A percentile compares a stretch with the other conserved stretches of the same genome.
Evolutionary conservation across 2,329 filamentous ascomycete genomes (phyloP).

Genomic region (Trichoderma sp.): DNA sequence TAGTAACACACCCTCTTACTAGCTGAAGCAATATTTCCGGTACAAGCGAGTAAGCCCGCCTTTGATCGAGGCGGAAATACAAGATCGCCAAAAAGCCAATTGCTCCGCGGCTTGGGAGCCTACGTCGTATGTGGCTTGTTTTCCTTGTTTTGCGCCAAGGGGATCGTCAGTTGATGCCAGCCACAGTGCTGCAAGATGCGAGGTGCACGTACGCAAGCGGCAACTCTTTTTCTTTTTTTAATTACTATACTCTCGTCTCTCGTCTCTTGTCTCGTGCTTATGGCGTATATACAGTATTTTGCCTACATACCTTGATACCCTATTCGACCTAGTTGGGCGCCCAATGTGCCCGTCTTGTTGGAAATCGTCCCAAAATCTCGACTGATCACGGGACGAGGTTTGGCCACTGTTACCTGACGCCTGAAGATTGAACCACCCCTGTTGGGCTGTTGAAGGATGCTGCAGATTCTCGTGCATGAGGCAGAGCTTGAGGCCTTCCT

Average conservation of each 20-base stretch:
- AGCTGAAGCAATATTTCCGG: not conserved
- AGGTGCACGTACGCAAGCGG: not conserved
- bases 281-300: not conserved
- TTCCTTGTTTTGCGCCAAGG: not conserved
- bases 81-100: not conserved
- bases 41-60: not conserved
- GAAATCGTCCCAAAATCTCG: not conserved
- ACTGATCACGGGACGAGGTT: not conserved
- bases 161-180: not conserved
- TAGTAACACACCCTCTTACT: not conserved
- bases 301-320: not conserved
- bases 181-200: not conserved
- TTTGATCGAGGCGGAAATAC: not conserved
- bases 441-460: not conserved
- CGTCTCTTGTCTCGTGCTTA: not conserved
- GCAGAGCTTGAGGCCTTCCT: not conserved
- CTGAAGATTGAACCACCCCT: not conserved
- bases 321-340: not conserved
- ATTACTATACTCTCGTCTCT: not conserved
- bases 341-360: not conserved
- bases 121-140: not conserved
- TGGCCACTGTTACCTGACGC: not conserved
- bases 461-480: not conserved
- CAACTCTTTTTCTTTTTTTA: not conserved
- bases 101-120: not conserved